Conservation (phyloP, 495 filamentous ascomycete genomes). For the Penicillium pulvis region DNA sequence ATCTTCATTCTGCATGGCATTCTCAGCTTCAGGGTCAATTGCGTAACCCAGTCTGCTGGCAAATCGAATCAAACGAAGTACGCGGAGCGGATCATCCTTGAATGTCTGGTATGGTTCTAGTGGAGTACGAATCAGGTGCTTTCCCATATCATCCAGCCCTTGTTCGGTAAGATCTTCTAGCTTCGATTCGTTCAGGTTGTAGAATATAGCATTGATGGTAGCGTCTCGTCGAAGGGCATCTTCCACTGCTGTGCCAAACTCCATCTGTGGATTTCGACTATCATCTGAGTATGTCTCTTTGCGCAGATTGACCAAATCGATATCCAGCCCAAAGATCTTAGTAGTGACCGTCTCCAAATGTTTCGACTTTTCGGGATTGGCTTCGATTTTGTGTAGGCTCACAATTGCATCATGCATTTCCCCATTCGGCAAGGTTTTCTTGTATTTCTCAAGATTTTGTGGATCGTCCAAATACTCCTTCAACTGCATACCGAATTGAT, state of each 20-base stretch:
- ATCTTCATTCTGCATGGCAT: conserved; percentile 70
- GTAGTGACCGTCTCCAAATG: conserved; percentile 93
- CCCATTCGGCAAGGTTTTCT: conserved; percentile 26
- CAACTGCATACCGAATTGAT: conserved; percentile 70
- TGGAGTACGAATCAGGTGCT: conserved; percentile 78
- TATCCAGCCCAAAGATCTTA: conserved; percentile 80
- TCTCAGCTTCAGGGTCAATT: conserved; percentile 67
- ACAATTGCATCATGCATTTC: conserved; percentile 43
- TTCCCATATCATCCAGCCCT: conserved; percentile 74
- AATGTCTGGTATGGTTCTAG: conserved; percentile 91
- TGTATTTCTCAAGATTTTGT: conserved; percentile 57
- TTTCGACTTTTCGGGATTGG: conserved; percentile 97
- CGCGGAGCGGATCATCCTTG: conserved; percentile 87
- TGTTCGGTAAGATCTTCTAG: conserved; percentile 83
- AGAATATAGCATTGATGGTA: conserved; percentile 94
- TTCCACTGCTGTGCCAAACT: conserved; percentile 89
- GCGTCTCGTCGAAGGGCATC: conserved; percentile 91
- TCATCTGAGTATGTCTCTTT: conserved; percentile 87
- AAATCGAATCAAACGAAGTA: conserved; percentile 89
- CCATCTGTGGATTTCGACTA: conserved; percentile 87
- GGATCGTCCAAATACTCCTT: conserved; percentile 60
- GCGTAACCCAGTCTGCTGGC: conserved; percentile 78
- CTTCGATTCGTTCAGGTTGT: conserved; percentile 72
- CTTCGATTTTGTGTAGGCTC: conserved; percentile 73
- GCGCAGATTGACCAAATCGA: conserved; percentile 92